These are phyloP conservation scores for Curvularia sp. DNA, from an alignment of 2,329 filamentous ascomycete genomes.

Conservation along the genomic window DNA sequence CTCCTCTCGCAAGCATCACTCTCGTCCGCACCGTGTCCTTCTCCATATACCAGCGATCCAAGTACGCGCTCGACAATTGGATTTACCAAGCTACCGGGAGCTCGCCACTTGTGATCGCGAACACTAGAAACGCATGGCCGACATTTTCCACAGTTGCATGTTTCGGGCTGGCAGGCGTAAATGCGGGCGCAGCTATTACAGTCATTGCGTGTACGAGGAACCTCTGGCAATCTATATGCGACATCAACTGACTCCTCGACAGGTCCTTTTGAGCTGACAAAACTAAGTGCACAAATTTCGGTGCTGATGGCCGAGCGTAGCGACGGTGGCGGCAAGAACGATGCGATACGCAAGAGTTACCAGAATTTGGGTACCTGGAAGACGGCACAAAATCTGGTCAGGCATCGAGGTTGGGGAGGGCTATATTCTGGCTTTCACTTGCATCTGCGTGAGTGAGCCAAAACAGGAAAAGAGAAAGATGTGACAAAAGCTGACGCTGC, in stretches of 20 bases:
- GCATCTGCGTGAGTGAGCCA: slow-evolving; percentile 69
- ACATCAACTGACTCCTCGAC: slow-evolving; percentile 19
- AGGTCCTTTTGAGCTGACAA: slow-evolving; percentile 89
- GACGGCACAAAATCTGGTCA: slow-evolving; percentile 78
- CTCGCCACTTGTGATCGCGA: slow-evolving; percentile 76
- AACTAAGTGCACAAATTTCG: slow-evolving; percentile 84
- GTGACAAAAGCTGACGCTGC: slow-evolving; percentile 22
- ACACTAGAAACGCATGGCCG: slow-evolving; percentile 72
- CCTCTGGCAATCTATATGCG: not conserved
- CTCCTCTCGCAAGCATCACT: slow-evolving; percentile 80
- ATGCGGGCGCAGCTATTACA: slow-evolving; percentile 80
- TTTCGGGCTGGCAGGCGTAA: slow-evolving; percentile 79
- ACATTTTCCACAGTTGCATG: slow-evolving; percentile 76
- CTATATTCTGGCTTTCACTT: slow-evolving; percentile 82
- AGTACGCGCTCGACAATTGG: slow-evolving; percentile 74
- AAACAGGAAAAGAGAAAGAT: not conserved
- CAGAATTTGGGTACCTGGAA: slow-evolving; percentile 78
- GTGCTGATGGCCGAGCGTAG: slow-evolving; percentile 73
- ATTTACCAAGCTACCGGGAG: slow-evolving; percentile 69
- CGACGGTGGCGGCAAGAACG: slow-evolving; percentile 50
- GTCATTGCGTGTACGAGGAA: slow-evolving; percentile 70
- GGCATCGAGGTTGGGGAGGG: slow-evolving; percentile 73
- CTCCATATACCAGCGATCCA: slow-evolving; percentile 79
- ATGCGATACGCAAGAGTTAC: slow-evolving; percentile 63
- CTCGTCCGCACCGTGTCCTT: slow-evolving; percentile 79